Evolutionary conservation across 2,329 filamentous ascomycete species (phyloP).

Genomic region (Trichophyton simii): DNA sequence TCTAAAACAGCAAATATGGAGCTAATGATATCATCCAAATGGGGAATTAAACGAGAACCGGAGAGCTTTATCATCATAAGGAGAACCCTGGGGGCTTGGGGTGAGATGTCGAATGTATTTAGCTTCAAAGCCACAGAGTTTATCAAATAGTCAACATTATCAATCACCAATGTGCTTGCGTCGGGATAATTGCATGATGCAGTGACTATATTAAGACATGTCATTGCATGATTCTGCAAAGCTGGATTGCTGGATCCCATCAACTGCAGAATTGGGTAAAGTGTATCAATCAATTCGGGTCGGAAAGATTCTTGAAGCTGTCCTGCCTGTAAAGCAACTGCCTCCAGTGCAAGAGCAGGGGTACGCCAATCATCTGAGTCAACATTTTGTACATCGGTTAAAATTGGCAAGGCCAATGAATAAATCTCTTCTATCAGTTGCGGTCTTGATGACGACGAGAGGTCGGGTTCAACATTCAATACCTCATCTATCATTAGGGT

Average conservation of each 20-base stretch:
- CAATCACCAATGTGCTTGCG: constrained; percentile 67
- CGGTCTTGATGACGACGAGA: constrained; percentile 14
- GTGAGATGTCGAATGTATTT: constrained; percentile 84
- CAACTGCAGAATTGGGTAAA: constrained; percentile 86
- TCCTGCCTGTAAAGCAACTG: constrained; percentile 61
- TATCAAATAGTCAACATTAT: constrained; percentile 92
- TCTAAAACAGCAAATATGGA: constrained; percentile 90
- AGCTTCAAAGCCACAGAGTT: constrained; percentile 82
- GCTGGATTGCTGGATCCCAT: constrained; percentile 57
- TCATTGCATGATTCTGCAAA: constrained; percentile 70
- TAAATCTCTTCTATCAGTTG: constrained; percentile 35
- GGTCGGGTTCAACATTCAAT: constrained; percentile 41
- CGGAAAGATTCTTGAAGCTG: constrained; percentile 57
- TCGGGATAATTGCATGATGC: constrained; percentile 58
- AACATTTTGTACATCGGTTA: constrained; percentile 28
- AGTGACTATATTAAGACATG: constrained; percentile 70
- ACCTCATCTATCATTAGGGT: constrained; percentile 52
- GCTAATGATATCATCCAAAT: constrained; percentile 78
- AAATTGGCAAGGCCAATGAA: constrained; percentile 28
- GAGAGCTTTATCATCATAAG: constrained; percentile 89
- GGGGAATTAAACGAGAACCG: constrained; percentile 68
- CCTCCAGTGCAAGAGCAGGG: constrained; percentile 68
- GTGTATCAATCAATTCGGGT: constrained; percentile 73
- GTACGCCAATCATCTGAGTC: constrained; percentile 53
- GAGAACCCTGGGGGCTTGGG: constrained; percentile 78